Evolutionary conservation across 208 protist species (phyloP), one percentile per base, ranked within the genome.

Genomic region (Acanthamoeba healyi): DNA sequence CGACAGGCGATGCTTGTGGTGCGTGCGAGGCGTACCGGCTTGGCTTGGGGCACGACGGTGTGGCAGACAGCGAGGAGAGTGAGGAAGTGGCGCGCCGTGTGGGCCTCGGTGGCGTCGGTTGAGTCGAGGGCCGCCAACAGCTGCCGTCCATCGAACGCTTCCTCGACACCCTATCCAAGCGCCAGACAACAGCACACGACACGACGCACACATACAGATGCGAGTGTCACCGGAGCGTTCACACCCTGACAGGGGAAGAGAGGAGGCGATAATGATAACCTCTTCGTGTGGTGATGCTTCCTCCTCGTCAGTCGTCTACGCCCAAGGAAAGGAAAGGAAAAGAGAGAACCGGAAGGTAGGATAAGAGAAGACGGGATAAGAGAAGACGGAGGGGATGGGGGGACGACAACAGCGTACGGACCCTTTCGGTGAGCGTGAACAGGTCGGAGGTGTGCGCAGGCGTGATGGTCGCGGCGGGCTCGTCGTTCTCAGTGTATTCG

Each of bases 61-160:
- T 90, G 82, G 40, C 82, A 90, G 24, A 90, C 82, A 24, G 82
- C n/a, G 40, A 90, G 82, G 19, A 70, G 38, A 15, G 82, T 90
- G 26, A 90, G 58, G 34, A 90, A 90, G 7, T 90, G 36, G 24
- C 74, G 74, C 44, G 58, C 74, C 2, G 38, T 24, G 42, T 84
- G 42, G 9, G 74, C 74, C n/a, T 84, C 74, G 38, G 22, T 10
- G n/a, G 38, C 3, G 44, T 84, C 44, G 12, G 26, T 4, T 6
- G 74, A 51, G 74, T 84, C 36, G 42, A 84, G 74, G 42, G 74
- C 74, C 5, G 44, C 74, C 38, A 56, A 9, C 17, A 84, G 74
- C 74, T 12, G 24, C n/a, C 15, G 4, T 29, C 74, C 74, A 36
- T 84, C 44, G 74, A 84, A 84, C 42, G 1, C 74, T 9, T 84